These are phyloP conservation scores for Schwanniomyces yamadae DNA, from an alignment of 805 yeast genomes.

Conservation along the genomic window DNA sequence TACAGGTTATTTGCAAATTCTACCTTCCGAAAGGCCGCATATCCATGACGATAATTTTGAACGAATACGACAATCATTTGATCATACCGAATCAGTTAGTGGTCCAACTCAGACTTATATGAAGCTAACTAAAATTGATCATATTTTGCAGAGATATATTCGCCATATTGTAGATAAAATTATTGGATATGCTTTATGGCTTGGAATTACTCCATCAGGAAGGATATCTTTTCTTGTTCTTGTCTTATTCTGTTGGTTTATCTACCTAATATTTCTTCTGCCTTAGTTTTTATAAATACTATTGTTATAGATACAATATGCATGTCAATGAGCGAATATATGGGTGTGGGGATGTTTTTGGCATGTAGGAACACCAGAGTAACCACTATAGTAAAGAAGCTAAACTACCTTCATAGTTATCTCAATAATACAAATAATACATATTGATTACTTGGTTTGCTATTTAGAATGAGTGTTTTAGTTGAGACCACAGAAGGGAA, in stretches of 20 bases:
- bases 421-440: not conserved
- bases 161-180: conserved; percentile 26
- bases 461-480: conserved; percentile 36
- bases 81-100: conserved; percentile 21
- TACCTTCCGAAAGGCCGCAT: conserved; percentile 19
- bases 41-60: conserved; percentile 7
- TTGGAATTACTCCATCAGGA: conserved; percentile 32
- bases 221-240: conserved; percentile 22
- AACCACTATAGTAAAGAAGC: no score
- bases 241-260: conserved; percentile 13
- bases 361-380: not conserved
- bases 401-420: conserved; percentile 6
- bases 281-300: no score
- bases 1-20: conserved; percentile 29
- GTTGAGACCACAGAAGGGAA: conserved; percentile 41
- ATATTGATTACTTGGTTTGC: not conserved
- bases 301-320: no score
- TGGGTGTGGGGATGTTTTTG: conserved; percentile 3
- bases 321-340: not conserved
- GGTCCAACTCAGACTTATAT: conserved; percentile 43
- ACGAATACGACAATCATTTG: not conserved
- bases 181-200: conserved; percentile 38
- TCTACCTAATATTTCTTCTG: no score
- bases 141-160: conserved; percentile 21
- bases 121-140: conserved; percentile 33